Base-by-base conservation (phyloP, 176 grass and related monocot genomes). In the Triticum urartu region DNA sequence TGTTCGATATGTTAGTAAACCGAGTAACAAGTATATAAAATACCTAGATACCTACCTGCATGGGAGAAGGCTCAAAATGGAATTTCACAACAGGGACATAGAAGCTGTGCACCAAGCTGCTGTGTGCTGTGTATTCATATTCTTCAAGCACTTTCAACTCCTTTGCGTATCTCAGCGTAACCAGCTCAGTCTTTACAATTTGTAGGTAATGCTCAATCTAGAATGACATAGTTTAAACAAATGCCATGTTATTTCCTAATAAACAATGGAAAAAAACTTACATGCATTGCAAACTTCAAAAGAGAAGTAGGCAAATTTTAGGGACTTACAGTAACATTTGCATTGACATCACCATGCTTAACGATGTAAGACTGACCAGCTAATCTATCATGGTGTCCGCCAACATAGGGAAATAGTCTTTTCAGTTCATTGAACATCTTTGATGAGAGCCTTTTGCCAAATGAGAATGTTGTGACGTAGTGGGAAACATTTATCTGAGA, bases 141-240 rank as follows among this genome's bases (percentile, higher is more conserved):
- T 99, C 97, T 75, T 97, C 97, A 17, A 99, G 90, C 56, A 99
- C 81, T 89, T 96, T 91, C 75, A 86, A 66, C 72, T 96, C 94
- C 69, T 83, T 90, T 4, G 89, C 90, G 74, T 65, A 82, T 76
- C 83, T 97, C 77, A 45, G 83, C 58, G 89, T 85, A 68, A 93
- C 77, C 83, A 96, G 74, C 66, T 99, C 94, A 6, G 92, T 97
- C 78, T 99, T 99, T 30, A 99, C 97, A 20, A 99, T 75, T 93
- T 99, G 97, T n/a, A 99, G 86, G 78, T 99, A 99, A 86, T 99
- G 97, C 81, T 99, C 97, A 87, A 99, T 99, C 97, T 99, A 90
- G 22, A 92, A 87, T 85, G 17, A 78, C 64, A 64, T 25, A 81
- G 30, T 48, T 42, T 69, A 83, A 91, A 74, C 15, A 78, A 61